Evolutionary conservation across 192 early-diverging fungal species (phyloP).

Genomic region (Coemansia javaensis): DNA sequence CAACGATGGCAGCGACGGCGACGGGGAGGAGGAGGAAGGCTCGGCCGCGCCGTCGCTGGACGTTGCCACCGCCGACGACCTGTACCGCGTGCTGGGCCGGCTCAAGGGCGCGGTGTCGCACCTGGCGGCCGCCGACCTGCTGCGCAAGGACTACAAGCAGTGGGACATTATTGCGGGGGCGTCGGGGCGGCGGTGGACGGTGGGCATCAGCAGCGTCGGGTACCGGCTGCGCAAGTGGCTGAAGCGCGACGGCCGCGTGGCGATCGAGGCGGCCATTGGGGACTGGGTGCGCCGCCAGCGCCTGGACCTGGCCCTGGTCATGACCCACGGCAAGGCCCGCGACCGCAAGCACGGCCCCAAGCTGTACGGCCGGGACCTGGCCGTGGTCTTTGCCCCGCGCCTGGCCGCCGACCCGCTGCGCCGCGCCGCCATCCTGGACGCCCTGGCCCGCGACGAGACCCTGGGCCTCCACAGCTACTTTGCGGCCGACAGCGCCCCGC

Average conservation of each 20-base stretch:
- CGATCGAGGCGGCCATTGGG: conserved; percentile 12
- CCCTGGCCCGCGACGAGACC: background rate
- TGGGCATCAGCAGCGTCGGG: conserved; percentile 46
- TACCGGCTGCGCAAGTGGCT: conserved; percentile 43
- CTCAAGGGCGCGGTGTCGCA: conserved; percentile 37
- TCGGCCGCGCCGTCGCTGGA: conserved; percentile 2
- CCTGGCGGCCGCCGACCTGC: conserved; percentile 22
- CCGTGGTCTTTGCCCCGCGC: conserved; percentile 16
- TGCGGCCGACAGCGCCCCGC: background rate
- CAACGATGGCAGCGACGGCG: background rate
- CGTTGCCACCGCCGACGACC: conserved; percentile 8
- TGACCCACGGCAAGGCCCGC: conserved; percentile 44
- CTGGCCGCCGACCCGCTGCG: background rate
- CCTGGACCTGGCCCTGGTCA: conserved; percentile 37
- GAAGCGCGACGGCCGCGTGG: conserved; percentile 25
- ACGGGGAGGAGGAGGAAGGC: background rate
- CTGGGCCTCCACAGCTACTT: conserved; percentile 3
- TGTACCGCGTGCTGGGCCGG: conserved; percentile 26
- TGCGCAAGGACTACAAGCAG: conserved; percentile 54
- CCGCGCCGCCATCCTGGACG: conserved; percentile 1
- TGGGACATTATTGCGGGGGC: conserved; percentile 21
- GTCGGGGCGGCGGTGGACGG: conserved; percentile 6
- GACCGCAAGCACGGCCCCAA: conserved; percentile 7
- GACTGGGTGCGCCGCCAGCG: conserved; percentile 19
- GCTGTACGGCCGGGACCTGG: conserved; percentile 32